Evolutionary conservation across 176 grass and related monocot species (phyloP).

Genomic region (Carex kokanica): DNA sequence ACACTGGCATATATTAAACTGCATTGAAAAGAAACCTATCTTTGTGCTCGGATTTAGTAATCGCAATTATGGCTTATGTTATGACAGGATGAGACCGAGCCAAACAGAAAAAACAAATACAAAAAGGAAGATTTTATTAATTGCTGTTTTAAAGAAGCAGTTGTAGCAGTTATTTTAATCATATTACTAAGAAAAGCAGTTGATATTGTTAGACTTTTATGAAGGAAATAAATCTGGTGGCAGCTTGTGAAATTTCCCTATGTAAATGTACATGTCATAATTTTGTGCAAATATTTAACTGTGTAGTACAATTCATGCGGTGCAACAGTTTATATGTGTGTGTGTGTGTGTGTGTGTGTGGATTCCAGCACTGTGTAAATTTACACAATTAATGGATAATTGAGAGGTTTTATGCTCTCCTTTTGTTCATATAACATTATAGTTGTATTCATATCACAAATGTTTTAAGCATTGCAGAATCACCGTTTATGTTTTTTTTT

Average conservation of each 20-base stretch:
- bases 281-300: background rate
- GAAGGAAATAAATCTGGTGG: background rate
- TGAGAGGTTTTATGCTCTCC: background rate
- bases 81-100: conserved; percentile 1
- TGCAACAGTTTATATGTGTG: background rate
- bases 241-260: background rate
- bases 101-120: conserved; percentile 16
- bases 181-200: conserved; percentile 1
- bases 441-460: background rate
- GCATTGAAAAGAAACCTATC: conserved; percentile 26
- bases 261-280: background rate
- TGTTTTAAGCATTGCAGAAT: background rate
- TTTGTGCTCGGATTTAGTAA: conserved; percentile 12
- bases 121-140: conserved; percentile 12
- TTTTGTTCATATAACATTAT: background rate
- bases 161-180: conserved; percentile 11
- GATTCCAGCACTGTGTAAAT: background rate
- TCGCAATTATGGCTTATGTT: conserved; percentile 16
- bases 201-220: background rate
- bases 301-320: background rate
- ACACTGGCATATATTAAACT: conserved; percentile 15
- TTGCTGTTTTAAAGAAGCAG: conserved; percentile 12
- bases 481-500: background rate
- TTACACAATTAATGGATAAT: background rate
- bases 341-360: background rate